Evolutionary conservation across 345 rosid species (phyloP).

Genomic region (Psidium guajava): DNA sequence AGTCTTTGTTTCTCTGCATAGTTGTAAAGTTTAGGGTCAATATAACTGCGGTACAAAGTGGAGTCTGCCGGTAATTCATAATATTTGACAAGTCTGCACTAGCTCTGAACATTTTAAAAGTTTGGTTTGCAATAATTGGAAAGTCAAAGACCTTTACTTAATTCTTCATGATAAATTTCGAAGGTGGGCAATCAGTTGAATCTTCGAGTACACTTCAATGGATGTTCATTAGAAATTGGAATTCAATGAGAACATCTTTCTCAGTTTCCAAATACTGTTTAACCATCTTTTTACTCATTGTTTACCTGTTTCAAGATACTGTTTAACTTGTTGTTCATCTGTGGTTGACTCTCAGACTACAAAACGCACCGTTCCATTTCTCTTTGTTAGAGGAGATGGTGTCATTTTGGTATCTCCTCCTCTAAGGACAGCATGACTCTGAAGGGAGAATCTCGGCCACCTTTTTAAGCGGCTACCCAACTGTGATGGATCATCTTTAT

Average conservation of each 20-base stretch:
- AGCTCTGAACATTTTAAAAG: not conserved
- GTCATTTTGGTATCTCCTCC: slow-evolving; percentile 99
- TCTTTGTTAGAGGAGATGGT: slow-evolving; percentile 98
- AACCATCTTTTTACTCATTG: not conserved
- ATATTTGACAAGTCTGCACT: not conserved
- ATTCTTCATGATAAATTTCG: not conserved
- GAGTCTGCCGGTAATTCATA: not conserved
- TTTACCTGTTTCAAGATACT: not conserved
- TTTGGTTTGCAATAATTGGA: not conserved
- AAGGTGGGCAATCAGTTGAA: not conserved
- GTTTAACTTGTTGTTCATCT: not conserved
- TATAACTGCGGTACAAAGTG: not conserved
- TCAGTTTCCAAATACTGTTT: not conserved
- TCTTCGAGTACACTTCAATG: not conserved
- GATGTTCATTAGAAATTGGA: not conserved
- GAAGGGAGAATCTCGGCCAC: not conserved
- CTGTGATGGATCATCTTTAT: not conserved
- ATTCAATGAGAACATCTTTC: not conserved
- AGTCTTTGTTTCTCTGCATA: not conserved
- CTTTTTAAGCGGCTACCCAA: not conserved
- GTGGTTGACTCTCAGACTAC: slow-evolving; percentile 50
- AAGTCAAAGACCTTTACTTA: not conserved
- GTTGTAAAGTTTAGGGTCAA: not conserved
- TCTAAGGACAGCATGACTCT: slow-evolving; percentile 60
- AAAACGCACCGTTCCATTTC: slow-evolving; percentile 70